phyloP scores from a whole-genome alignment of 176 grass and related monocot genomes.

The Lolium perenne region DNA sequence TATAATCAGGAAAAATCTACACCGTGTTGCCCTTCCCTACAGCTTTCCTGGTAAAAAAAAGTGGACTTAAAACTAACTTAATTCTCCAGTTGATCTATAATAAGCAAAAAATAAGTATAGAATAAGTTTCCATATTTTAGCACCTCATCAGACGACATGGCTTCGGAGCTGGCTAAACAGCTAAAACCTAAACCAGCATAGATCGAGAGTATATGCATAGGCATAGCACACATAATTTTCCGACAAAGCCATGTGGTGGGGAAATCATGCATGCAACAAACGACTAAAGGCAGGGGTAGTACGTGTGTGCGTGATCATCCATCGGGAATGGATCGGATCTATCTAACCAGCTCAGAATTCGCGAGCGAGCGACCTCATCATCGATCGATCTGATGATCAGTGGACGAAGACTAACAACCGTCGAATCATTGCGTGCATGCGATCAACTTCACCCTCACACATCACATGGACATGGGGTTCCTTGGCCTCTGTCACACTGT shows the following conservation, averaged over 20 bases:
- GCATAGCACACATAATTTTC: background rate
- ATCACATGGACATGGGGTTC: background rate
- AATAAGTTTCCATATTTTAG: no score
- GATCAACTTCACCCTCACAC: background rate
- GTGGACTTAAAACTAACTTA: no score
- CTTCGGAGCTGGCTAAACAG: no score
- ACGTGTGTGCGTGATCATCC: conserved; percentile 15
- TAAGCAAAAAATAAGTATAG: no score
- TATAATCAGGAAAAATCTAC: no score
- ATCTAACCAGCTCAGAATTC: background rate
- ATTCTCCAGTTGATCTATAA: no score
- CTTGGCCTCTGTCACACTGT: background rate
- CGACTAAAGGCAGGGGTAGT: conserved; percentile 19
- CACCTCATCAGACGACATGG: no score
- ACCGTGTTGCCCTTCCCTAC: no score
- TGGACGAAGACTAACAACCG: background rate
- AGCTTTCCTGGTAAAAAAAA: no score
- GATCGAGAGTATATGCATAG: no score
- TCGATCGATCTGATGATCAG: background rate
- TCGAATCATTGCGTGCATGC: background rate
- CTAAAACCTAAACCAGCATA: no score
- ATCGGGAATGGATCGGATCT: background rate
- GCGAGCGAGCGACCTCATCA: background rate
- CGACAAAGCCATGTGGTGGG: conserved; percentile 44
- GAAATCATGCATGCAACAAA: conserved; percentile 37